These are phyloP conservation scores for Inga laurina DNA, from an alignment of 306 rosid genomes.

Conservation along the genomic window DNA sequence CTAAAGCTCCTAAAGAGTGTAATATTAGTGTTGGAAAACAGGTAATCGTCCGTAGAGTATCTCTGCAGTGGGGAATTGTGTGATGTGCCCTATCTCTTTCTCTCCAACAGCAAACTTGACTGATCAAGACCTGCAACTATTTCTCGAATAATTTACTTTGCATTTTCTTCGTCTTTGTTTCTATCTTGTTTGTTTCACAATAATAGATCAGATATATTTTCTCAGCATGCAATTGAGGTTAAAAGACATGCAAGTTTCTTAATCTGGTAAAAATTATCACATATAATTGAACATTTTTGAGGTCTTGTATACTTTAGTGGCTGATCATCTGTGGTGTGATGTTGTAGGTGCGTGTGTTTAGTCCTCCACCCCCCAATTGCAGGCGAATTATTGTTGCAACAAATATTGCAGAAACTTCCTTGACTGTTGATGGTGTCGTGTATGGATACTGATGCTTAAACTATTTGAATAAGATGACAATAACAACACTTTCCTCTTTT, in stretches of 20 bases:
- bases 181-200: conserved; percentile 25
- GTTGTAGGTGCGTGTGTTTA: conserved; percentile 87
- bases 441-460: conserved; percentile 52
- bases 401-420: conserved; percentile 96
- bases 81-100: conserved; percentile 5
- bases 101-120: conserved; percentile 3
- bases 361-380: conserved; percentile 88
- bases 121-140: conserved; percentile 3
- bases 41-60: conserved; percentile 6
- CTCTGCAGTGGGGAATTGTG: conserved; percentile 3
- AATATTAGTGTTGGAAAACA: conserved; percentile 18
- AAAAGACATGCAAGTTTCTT: conserved; percentile 12
- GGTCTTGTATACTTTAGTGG: conserved; percentile 23
- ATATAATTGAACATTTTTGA: conserved; percentile 6
- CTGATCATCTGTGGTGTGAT: conserved; percentile 38
- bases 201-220: not conserved
- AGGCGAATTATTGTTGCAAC: conserved; percentile 95
- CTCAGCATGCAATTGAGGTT: conserved; percentile 24
- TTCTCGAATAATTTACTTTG: conserved; percentile 22
- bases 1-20: conserved; percentile 12
- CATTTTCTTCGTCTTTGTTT: conserved; percentile 25
- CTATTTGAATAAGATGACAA: not conserved
- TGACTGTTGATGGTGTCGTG: conserved; percentile 99
- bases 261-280: not conserved
- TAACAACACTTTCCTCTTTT: conserved; percentile 12